Evolutionary conservation across 2,329 filamentous ascomycete species (phyloP).

Genomic region (Chrysoporthe deuterocubensis): DNA sequence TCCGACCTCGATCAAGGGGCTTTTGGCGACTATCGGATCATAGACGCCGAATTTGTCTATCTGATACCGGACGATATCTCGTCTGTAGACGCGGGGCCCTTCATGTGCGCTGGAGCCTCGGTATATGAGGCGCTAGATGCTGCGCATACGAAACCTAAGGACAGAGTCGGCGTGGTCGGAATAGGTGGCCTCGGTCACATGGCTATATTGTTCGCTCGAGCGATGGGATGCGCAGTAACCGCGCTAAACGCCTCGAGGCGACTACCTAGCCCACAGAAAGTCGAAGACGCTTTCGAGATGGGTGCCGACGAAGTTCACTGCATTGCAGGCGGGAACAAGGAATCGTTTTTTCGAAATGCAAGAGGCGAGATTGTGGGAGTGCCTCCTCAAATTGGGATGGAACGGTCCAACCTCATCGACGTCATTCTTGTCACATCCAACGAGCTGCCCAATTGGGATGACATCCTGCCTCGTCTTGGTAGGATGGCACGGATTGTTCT

Average conservation of each 20-base stretch:
- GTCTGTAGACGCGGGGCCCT: slow-evolving; percentile 46
- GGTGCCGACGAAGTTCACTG: slow-evolving; percentile 27
- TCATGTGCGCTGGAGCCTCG: slow-evolving; percentile 52
- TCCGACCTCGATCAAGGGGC: slow-evolving; percentile 43
- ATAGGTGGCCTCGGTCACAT: slow-evolving; percentile 66
- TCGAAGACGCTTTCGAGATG: slow-evolving; percentile 25
- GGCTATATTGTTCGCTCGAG: slow-evolving; percentile 65
- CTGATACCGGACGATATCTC: slow-evolving; percentile 43
- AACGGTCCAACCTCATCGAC: slow-evolving; percentile 8
- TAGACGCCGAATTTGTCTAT: slow-evolving; percentile 43
- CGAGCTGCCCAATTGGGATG: slow-evolving; percentile 21
- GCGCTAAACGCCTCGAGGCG: slow-evolving; percentile 17
- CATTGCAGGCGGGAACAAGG: slow-evolving; percentile 11
- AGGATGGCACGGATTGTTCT: slow-evolving; percentile 25
- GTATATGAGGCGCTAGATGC: slow-evolving; percentile 40
- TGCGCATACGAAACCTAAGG: slow-evolving; percentile 33
- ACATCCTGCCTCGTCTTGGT: slow-evolving; percentile 15
- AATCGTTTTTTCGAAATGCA: background rate
- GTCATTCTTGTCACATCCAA: slow-evolving; percentile 22
- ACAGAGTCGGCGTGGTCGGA: slow-evolving; percentile 50
- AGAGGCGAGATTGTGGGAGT: background rate
- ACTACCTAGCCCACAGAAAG: slow-evolving; percentile 7
- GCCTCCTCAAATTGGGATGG: background rate
- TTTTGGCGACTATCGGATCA: slow-evolving; percentile 40
- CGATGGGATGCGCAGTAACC: slow-evolving; percentile 53